Evolutionary conservation across 108 stramenopile species (phyloP), one percentile per base, ranked within the genome.

Genomic region (Fragilaria radians): DNA sequence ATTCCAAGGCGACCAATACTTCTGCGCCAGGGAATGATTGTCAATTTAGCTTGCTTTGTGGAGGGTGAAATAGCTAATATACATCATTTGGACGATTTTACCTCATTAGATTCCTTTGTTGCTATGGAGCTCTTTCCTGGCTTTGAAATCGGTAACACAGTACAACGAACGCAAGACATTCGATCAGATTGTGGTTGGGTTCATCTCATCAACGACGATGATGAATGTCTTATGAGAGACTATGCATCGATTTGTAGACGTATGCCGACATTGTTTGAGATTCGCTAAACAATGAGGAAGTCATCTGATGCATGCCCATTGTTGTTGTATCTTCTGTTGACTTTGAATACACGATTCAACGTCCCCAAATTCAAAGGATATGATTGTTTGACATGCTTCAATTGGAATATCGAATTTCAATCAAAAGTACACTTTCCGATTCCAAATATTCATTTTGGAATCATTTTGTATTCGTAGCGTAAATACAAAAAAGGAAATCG

Each of bases 121-220:
- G 71, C 76, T 49, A 50, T 78, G 71, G 67, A 76, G 32, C 51
- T 82, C 0, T 82, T 78, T 49, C 68, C 68, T 18, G 63, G 73
- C 25, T 76, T 68, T 54, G 28, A 62, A 28, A 54, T 65, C 27
- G 81, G 81, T 4, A 67, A 67, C 28, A 36, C 51, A 34, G 72
- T 82, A 22, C 28, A 62, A 22, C 72, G 67, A 51, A 82, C 81
- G n/a, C 33, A 68, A 1, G 74, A 76, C 45, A 82, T 82, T 49
- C 53, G 68, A 48, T 68, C 53, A 34, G 81, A 82, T 66, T 64
- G 63, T 51, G 81, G 81, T 24, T 82, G 81, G 81, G 69, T 72
- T 7, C 78, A 79, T 46, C 18, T 82, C 3, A 67, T 81, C 55
- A 67, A 75, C 54, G 77, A 81, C 49, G 73, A 78, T 26, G 48